Base-by-base conservation (phyloP, 371 early-diverging fungal species). In the Mortierella sp. region DNA sequence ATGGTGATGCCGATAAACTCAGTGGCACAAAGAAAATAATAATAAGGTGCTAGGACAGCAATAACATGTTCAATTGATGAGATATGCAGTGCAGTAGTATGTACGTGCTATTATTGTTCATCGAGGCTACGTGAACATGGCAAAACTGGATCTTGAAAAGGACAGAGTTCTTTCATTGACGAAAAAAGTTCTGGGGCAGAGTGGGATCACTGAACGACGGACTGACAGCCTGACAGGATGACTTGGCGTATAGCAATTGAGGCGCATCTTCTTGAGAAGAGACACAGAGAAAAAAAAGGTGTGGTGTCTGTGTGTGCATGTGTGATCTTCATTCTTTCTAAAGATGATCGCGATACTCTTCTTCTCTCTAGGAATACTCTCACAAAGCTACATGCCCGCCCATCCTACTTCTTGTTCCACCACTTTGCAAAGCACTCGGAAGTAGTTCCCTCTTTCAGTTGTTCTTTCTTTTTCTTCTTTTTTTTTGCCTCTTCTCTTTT, bases 1-100 rank as follows among this genome's bases (percentile, higher is more conserved):
- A 60, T 60, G 60, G 58, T 57, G 60, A 60, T 60, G 60, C 60
- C 60, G 60, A 60, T 60, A 28, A 60, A 60, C 58, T 26, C 11
- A 57, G n/a, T n/a, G 11, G 11, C 54, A 54, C 54, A 54, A 19
- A 60, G 16, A 31, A 31, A 48, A 48, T 8, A 8, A 14, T 48
- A 48, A 48, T 48, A 48, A 48, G 48, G 48, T 48, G 48, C 48
- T 48, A 48, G 48, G 48, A 48, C 9, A 48, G 48, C 48, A 48
- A 48, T 48, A 48, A 11, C 14, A 48, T 48, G 48, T 48, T 8
- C 13, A 48, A 48, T 48, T 48, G 48, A 48, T 48, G 48, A 48
- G 48, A 48, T 48, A 38, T 48, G 48, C 48, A 48, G 9, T 48
- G 48, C 48, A 11, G 48, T 14, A 48, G 13, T 10, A 48, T 48